Percentiles rank a stretch among this genome's conserved stretches.
Evolutionary conservation across 2,329 filamentous ascomycete species (phyloP).

Genomic region (Venturia oleaginea): DNA sequence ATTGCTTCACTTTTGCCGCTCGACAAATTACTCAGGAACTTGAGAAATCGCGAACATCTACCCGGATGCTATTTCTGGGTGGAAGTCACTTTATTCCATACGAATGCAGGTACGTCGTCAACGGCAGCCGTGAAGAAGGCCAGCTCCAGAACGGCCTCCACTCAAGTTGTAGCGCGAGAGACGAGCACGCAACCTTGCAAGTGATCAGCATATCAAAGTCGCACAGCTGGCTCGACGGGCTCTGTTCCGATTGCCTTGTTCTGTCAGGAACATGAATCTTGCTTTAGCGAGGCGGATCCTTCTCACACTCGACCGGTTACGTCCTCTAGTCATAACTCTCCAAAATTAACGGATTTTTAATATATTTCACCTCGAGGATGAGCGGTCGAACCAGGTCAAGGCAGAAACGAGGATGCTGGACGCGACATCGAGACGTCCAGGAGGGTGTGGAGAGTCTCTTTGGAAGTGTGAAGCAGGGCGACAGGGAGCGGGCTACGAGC

Average conservation of each 20-base stretch:
- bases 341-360: background rate
- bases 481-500: no score
- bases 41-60: background rate
- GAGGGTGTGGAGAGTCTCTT: background rate
- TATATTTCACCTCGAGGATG: background rate
- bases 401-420: background rate
- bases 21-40: background rate
- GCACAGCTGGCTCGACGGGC: background rate
- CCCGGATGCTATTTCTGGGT: background rate
- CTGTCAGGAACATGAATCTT: slow-evolving; percentile 4
- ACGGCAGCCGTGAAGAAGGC: background rate
- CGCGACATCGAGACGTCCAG: background rate
- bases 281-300: background rate
- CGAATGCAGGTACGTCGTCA: background rate
- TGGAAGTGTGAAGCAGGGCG: background rate
- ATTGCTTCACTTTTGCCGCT: background rate
- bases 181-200: background rate
- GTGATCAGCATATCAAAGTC: background rate
- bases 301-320: background rate
- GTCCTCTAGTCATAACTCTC: background rate
- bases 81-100: background rate
- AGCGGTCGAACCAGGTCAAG: background rate
- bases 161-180: background rate
- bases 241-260: background rate
- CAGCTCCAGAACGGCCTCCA: background rate